Conservation (phyloP, 306 rosid species). For the Citrullus mucosospermus region DNA sequence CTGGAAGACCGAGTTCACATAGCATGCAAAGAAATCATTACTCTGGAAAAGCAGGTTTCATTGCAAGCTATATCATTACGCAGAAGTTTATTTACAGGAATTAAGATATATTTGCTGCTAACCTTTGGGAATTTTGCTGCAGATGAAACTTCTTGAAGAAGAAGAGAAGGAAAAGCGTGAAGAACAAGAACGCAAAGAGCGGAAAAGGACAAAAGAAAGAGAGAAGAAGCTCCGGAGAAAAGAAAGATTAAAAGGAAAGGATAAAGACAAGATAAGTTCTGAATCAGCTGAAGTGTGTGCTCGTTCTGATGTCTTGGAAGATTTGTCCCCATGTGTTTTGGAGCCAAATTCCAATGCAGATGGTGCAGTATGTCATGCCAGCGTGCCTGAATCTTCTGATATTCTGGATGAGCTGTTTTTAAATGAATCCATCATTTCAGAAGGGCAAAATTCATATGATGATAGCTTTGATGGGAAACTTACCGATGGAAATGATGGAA, state of each 20-base stretch:
- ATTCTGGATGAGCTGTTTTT: conserved; percentile 38
- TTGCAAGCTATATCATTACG: conserved; percentile 18
- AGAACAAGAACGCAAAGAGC: conserved; percentile 96
- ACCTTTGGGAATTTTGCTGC: conserved; percentile 21
- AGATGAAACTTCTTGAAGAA: conserved; percentile 98
- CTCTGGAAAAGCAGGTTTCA: conserved; percentile 87
- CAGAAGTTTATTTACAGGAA: not conserved
- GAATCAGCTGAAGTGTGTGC: conserved; percentile 31
- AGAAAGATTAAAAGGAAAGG: conserved; percentile 92
- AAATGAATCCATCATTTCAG: conserved; percentile 25
- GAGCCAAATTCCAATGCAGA: conserved; percentile 44
- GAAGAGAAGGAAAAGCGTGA: conserved; percentile 98
- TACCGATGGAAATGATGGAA: conserved; percentile 29
- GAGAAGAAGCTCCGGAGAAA: conserved; percentile 90
- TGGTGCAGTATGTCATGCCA: conserved; percentile 39
- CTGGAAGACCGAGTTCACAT: conserved; percentile 96
- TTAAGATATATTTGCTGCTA: conserved; percentile 6
- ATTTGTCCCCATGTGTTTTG: conserved; percentile 33
- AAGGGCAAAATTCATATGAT: conserved; percentile 26
- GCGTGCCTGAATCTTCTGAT: conserved; percentile 45
- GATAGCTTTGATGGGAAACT: conserved; percentile 43
- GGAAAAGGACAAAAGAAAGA: conserved; percentile 80
- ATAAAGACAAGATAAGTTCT: conserved; percentile 37
- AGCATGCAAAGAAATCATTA: conserved; percentile 95
- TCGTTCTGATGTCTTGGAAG: conserved; percentile 48